phyloP scores from a whole-genome alignment of 2,329 filamentous ascomycete species.

The Xylariaceae sp. region DNA sequence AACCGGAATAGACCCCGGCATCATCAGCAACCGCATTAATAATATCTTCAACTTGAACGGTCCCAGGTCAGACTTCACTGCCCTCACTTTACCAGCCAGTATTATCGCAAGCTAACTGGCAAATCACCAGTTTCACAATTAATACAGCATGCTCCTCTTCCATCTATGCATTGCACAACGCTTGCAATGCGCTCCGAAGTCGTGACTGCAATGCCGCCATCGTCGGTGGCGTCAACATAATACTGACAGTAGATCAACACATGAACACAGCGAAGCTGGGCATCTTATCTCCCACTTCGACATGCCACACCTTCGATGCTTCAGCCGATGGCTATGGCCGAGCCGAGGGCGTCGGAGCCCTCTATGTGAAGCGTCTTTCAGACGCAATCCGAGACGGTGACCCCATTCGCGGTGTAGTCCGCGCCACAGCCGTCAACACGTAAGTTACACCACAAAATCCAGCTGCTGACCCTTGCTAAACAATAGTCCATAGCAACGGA shows the following conservation, averaged over 20 bases:
- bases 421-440: slow-evolving; percentile 27
- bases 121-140: slow-evolving; percentile 14
- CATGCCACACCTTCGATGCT: slow-evolving; percentile 30
- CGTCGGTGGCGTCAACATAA: slow-evolving; percentile 35
- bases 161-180: slow-evolving; percentile 33
- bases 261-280: slow-evolving; percentile 31
- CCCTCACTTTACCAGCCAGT: not conserved
- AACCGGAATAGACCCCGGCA: slow-evolving; percentile 34
- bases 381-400: slow-evolving; percentile 29
- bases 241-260: slow-evolving; percentile 30
- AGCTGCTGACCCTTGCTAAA: not conserved
- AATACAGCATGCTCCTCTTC: slow-evolving; percentile 37
- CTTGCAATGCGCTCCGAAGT: slow-evolving; percentile 25
- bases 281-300: slow-evolving; percentile 32
- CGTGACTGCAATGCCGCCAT: slow-evolving; percentile 33
- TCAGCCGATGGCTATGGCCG: slow-evolving; percentile 30
- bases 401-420: slow-evolving; percentile 29
- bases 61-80: slow-evolving; percentile 20
- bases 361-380: slow-evolving; percentile 27
- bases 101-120: slow-evolving; percentile 1
- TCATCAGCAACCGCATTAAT: slow-evolving; percentile 36
- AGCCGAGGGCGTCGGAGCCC: slow-evolving; percentile 21
- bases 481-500: slow-evolving; percentile 20
- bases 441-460: not conserved
- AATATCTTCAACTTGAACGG: slow-evolving; percentile 37